Percentiles rank a stretch among this genome's conserved stretches.
Conservation (phyloP, 1,139 yeast genomes). For the Pichia sp. region DNA sequence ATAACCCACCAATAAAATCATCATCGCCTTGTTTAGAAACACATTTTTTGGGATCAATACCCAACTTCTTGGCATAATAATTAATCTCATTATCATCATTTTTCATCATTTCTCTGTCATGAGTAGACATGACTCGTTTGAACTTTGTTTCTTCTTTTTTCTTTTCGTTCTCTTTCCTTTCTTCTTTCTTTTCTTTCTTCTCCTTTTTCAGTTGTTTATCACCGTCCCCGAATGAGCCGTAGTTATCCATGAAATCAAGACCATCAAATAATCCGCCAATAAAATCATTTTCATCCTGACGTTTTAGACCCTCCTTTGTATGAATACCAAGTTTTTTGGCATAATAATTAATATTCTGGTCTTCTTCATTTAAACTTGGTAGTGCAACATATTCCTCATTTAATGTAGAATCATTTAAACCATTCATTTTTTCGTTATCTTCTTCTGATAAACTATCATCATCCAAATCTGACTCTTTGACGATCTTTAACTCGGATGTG, state of each 20-base stretch:
- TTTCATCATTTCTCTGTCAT: conserved; percentile 39
- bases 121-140: conserved; percentile 2
- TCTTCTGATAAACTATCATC: background rate
- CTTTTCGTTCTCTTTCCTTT: conserved; percentile 7
- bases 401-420: background rate
- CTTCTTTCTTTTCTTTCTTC: background rate
- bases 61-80: conserved; percentile 78
- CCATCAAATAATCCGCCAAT: conserved; percentile 44
- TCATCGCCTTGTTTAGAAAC: conserved; percentile 24
- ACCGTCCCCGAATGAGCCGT: conserved; percentile 4
- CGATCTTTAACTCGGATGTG: too few species aligned
- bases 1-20: conserved; percentile 29
- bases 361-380: conserved; percentile 45
- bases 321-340: conserved; percentile 54
- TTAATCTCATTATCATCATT: conserved; percentile 76
- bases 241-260: conserved; percentile 30
- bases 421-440: too few species aligned
- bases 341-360: conserved; percentile 76
- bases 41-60: conserved; percentile 30
- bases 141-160: background rate
- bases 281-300: conserved; percentile 26
- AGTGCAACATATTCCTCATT: conserved; percentile 10
- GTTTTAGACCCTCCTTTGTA: conserved; percentile 19
- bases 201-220: background rate
- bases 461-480: too few species aligned